Base-by-base conservation (phyloP, 805 yeast species). In the Pichia manshurica region DNA sequence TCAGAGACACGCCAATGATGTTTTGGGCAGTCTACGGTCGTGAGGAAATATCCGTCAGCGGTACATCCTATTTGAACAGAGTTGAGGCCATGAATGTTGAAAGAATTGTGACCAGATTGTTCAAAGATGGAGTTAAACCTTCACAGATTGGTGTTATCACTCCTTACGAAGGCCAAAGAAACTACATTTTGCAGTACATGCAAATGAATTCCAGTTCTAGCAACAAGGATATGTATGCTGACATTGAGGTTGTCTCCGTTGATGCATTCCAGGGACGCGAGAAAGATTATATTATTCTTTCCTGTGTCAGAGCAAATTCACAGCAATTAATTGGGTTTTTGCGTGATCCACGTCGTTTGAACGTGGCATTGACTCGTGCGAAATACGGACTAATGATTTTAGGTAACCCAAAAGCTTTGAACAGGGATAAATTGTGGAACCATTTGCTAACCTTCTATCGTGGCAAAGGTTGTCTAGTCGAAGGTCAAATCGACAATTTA, bases 161-260 rank as follows among this genome's bases (percentile, higher is more conserved):
- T 5, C 97, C 97, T 0, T 90, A 90, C 65, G 96, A 88, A 63
- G 97, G 96, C 31, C 97, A 90, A 67, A 71, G 96, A 52, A 86
- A 90, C 0, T 89, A 83, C 61, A 69, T 90, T 44, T 75, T 80
- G 9, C 89, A 83, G 59, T 85, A 85, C 63, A 79, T 90, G 87
- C 77, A 78, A 56, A 64, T 80, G 71, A 82, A 81, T 56, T 85
- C 90, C 28, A 67, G 87, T 0, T 61, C 83, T 60, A 54, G 69
- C 3, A 84, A 81, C 46, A 78, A 78, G 53, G 82, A 81, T 1
- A 65, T 77, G 31, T 87, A 87, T 61, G 64, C 72, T 43, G 81
- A 78, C 45, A 84, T 90, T 41, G 97, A 90, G 66, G 89, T 90
- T 25, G 88, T 93, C 6, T 85, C 95, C n/a, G 73, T 78, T 44